These are phyloP conservation scores for Rhynchospora breviuscula DNA, from an alignment of 176 grass and related monocot species.

Conservation along the genomic window DNA sequence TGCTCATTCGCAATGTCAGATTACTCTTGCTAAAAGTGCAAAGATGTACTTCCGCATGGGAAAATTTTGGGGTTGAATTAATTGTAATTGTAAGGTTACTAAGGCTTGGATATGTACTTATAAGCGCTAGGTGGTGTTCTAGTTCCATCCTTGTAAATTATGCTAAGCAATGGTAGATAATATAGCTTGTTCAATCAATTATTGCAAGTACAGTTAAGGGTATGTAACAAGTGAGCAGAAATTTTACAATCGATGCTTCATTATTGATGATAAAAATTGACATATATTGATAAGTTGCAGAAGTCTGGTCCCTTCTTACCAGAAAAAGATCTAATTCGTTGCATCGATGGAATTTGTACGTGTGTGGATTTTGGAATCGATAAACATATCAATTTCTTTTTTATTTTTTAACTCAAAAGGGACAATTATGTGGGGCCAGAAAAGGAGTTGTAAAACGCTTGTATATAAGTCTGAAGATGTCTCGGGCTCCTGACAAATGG, in stretches of 20 bases:
- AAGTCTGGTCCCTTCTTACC: background rate
- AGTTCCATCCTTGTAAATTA: slow-evolving; percentile 48
- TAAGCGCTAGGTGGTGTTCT: slow-evolving; percentile 19
- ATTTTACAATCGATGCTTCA: background rate
- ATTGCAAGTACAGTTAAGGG: background rate
- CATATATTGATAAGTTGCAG: background rate
- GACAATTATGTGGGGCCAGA: background rate
- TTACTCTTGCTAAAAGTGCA: slow-evolving; percentile 51
- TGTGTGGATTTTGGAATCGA: too few relatives aligned
- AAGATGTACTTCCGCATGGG: background rate
- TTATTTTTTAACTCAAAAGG: background rate
- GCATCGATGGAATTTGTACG: too few relatives aligned
- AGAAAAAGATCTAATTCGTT: background rate
- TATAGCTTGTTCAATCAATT: slow-evolving; percentile 23
- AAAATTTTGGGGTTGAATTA: slow-evolving; percentile 23
- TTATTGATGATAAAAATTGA: background rate
- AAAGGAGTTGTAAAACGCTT: background rate
- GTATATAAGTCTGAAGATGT: background rate
- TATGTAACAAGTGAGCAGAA: background rate
- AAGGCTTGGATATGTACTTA: slow-evolving; percentile 31
- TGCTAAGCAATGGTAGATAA: slow-evolving; percentile 19
- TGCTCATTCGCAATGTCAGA: slow-evolving; percentile 91
- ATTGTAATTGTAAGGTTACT: slow-evolving; percentile 33
- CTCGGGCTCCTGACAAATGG: background rate
- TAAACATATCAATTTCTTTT: too few relatives aligned